A percentile compares a stretch with the other conserved stretches of the same genome.
These are phyloP conservation scores for Adansonia grandidieri DNA, from an alignment of 441 rosid species.

Conservation along the genomic window DNA sequence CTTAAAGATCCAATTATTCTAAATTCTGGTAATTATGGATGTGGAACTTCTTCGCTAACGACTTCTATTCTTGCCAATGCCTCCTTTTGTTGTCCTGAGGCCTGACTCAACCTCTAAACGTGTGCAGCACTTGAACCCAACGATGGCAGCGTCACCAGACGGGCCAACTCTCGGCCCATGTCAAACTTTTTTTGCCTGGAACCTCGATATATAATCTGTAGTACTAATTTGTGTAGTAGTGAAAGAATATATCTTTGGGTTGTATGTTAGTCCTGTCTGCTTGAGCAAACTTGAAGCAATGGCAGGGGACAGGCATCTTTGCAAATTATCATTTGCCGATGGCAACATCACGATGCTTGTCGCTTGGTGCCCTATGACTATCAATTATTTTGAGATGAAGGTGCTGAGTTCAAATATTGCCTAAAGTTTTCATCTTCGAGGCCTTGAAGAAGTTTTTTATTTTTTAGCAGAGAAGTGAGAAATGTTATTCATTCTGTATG, in stretches of 20 bases:
- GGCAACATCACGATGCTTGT: neutral
- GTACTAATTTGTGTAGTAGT: conserved; percentile 2
- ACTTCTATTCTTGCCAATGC: conserved; percentile 2
- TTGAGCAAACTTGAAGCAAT: conserved; percentile 21
- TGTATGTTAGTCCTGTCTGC: neutral
- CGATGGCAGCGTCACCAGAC: too few species aligned
- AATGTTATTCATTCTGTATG: conserved; percentile 23
- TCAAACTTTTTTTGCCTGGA: conserved; percentile 29
- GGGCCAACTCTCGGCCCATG: too few species aligned
- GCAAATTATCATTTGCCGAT: too few species aligned
- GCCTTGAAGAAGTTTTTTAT: conserved; percentile 27
- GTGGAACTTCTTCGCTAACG: neutral
- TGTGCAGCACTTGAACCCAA: too few species aligned
- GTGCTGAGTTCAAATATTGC: conserved; percentile 26
- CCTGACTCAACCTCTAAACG: too few species aligned
- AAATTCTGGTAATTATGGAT: conserved; percentile 10
- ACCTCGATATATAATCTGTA: conserved; percentile 28
- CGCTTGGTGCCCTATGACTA: neutral
- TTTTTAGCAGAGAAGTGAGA: conserved; percentile 27
- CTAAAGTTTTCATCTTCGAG: conserved; percentile 30
- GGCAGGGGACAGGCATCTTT: neutral
- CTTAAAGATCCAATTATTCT: neutral
- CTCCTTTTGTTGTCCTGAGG: conserved; percentile 11
- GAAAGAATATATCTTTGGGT: neutral
- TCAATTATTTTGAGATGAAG: conserved; percentile 26